Base-by-base conservation (phyloP, 1,139 yeast genomes). In the Yarrowia galli region DNA sequence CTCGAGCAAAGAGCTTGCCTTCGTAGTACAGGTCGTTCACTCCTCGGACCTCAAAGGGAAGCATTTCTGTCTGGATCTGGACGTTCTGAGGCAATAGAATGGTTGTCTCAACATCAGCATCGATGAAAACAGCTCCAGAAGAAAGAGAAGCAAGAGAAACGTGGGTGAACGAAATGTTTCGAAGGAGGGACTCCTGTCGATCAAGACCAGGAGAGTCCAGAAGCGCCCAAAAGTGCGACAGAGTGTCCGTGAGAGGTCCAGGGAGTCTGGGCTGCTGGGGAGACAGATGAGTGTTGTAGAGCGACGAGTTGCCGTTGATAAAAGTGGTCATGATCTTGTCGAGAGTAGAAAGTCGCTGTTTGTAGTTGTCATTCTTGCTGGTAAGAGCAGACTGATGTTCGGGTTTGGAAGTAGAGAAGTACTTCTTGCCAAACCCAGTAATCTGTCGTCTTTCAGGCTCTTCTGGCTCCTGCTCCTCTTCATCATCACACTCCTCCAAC, bases 91-190 rank as follows among this genome's bases (percentile, higher is more conserved):
- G 66, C n/a, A 61, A 35, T 2, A 48, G 25, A n/a, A 61, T 61
- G 46, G n/a, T 32, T 15, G 56, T 46, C 16, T 46, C 54, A 13
- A 61, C 56, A 8, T 61, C 56, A 2, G 66, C 66, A n/a, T 61
- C 66, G 25, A 61, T 61, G 56, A 46, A 61, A 10, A 61, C 66
- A 1, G 66, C 54, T n/a, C 56, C 66, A 2, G 66, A 46, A 38
- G 66, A 46, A 2, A 61, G 38, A 22, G 66, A 61, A 3, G 66
- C 54, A 9, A 61, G n/a, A 10, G 56, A 36, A 10, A 61, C 66
- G n/a, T 61, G 66, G 0, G 40, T 46, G 36, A 61, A 48, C 2
- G 54, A 48, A 23, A 61, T 46, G 28, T 61, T 61, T 22, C 25
- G 54, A 10, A 61, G 25, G 3, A 61, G 46, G 2, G 54, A 35